phyloP scores from a whole-genome alignment of 805 yeast genomes.

The Tetrapisispora iriomotensis region DNA sequence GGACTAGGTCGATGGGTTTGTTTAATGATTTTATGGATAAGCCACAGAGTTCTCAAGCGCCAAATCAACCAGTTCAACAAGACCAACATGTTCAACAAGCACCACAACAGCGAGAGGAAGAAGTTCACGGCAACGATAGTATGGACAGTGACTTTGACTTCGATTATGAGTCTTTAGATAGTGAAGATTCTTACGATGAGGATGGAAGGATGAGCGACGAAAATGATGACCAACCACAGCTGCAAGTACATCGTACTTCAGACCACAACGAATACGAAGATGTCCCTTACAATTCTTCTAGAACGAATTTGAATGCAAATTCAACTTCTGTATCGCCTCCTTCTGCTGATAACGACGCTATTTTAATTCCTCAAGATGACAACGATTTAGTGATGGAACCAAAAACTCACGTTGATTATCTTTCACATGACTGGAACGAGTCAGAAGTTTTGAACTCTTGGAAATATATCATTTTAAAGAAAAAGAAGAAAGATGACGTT shows the following conservation, averaged over 20 bases:
- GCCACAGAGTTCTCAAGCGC: background rate
- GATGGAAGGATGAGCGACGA: conserved; percentile 3
- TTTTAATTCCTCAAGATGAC: conserved; percentile 65
- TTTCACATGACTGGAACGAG: conserved; percentile 94
- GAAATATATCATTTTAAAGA: conserved; percentile 78
- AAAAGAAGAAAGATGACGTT: conserved; percentile 36
- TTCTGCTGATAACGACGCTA: conserved; percentile 22
- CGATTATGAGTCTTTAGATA: conserved; percentile 4
- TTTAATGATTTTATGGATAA: conserved; percentile 45
- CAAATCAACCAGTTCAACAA: background rate
- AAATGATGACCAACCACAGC: background rate
- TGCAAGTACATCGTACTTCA: background rate
- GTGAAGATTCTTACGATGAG: conserved; percentile 11
- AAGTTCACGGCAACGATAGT: no score
- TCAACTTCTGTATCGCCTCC: conserved; percentile 31
- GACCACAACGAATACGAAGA: conserved; percentile 6
- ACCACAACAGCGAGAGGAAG: no score
- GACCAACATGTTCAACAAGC: no score
- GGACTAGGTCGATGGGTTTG: conserved; percentile 76
- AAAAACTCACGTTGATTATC: conserved; percentile 83
- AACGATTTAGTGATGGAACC: conserved; percentile 73
- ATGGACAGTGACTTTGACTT: conserved; percentile 1
- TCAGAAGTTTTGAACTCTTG: conserved; percentile 88
- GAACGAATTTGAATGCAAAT: background rate
- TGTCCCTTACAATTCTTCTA: conserved; percentile 1